Percentiles rank a stretch among this genome's conserved stretches.
Evolutionary conservation across 2,329 filamentous ascomycete genomes (phyloP).

Genomic region (Beauveria medogensis): DNA sequence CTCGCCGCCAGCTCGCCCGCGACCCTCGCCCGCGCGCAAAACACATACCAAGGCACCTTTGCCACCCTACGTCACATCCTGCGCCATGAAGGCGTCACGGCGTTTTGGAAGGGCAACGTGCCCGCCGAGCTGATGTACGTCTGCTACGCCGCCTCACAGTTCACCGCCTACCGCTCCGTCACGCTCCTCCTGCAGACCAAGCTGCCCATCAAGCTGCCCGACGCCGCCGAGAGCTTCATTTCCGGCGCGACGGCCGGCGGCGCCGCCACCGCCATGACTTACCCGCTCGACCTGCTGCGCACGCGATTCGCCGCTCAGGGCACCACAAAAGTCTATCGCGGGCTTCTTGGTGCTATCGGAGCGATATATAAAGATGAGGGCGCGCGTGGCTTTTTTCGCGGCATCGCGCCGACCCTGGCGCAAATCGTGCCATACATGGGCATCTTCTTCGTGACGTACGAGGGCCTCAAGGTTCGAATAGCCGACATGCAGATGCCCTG

Average conservation of each 20-base stretch:
- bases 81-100: conserved; percentile 71
- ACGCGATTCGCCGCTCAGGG: conserved; percentile 96
- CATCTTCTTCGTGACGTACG: conserved; percentile 87
- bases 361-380: conserved; percentile 75
- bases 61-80: conserved; percentile 71
- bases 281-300: conserved; percentile 85
- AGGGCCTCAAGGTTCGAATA: conserved; percentile 59
- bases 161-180: conserved; percentile 74
- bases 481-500: conserved; percentile 50
- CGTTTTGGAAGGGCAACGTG: conserved; percentile 96
- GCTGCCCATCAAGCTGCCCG: conserved; percentile 42
- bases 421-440: conserved; percentile 98
- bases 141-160: conserved; percentile 82
- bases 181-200: conserved; percentile 57
- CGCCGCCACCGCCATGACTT: conserved; percentile 73
- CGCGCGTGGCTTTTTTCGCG: conserved; percentile 73
- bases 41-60: conserved; percentile 63
- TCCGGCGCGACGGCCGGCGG: conserved; percentile 78
- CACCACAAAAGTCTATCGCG: conserved; percentile 66
- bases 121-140: conserved; percentile 93
- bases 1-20: conserved; percentile 39
- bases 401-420: conserved; percentile 68
- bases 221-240: conserved; percentile 69
- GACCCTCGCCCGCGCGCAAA: conserved; percentile 33
- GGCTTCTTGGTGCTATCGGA: conserved; percentile 57